Evolutionary conservation across 1,139 yeast species (phyloP).

Genomic region (Lodderomyces orthopsilosis): DNA sequence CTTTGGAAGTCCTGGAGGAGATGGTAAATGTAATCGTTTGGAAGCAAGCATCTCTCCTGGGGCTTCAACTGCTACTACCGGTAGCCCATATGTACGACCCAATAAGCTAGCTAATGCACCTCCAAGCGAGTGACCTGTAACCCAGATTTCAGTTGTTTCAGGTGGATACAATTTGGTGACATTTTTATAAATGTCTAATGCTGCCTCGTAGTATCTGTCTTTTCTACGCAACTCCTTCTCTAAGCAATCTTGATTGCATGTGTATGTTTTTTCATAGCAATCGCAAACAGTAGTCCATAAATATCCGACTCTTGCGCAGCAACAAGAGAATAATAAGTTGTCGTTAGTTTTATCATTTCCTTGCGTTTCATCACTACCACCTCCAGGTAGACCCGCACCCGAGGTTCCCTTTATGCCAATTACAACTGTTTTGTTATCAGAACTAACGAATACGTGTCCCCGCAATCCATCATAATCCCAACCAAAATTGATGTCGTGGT

Average conservation of each 20-base stretch:
- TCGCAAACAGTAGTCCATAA: slow-evolving; percentile 96
- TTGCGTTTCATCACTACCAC: slow-evolving; percentile 76
- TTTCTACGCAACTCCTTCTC: slow-evolving; percentile 71
- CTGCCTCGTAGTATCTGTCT: slow-evolving; percentile 83
- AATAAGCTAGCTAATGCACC: slow-evolving; percentile 81
- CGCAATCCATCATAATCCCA: slow-evolving; percentile 85
- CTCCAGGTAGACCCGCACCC: slow-evolving; percentile 75
- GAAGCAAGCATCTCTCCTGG: slow-evolving; percentile 91
- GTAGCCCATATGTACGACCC: slow-evolving; percentile 88
- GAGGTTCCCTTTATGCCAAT: slow-evolving; percentile 90
- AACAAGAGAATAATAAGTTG: slow-evolving; percentile 85
- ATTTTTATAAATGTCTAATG: slow-evolving; percentile 71
- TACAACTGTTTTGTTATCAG: slow-evolving; percentile 63
- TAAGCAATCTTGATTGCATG: slow-evolving; percentile 85
- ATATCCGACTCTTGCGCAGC: slow-evolving; percentile 92
- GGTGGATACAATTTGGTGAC: slow-evolving; percentile 68
- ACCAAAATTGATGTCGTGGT: slow-evolving; percentile 56
- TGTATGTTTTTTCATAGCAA: slow-evolving; percentile 80
- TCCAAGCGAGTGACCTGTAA: slow-evolving; percentile 94
- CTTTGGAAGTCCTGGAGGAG: slow-evolving; percentile 85
- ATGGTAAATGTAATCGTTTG: slow-evolving; percentile 80
- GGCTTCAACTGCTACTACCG: slow-evolving; percentile 87
- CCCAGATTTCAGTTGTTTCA: slow-evolving; percentile 67
- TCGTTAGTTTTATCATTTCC: slow-evolving; percentile 82
- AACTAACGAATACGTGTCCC: slow-evolving; percentile 84